Evolutionary conservation across 164 flowering plant species (phyloP), one percentile per base, ranked within the genome.

Genomic region (Stephania japonica): DNA sequence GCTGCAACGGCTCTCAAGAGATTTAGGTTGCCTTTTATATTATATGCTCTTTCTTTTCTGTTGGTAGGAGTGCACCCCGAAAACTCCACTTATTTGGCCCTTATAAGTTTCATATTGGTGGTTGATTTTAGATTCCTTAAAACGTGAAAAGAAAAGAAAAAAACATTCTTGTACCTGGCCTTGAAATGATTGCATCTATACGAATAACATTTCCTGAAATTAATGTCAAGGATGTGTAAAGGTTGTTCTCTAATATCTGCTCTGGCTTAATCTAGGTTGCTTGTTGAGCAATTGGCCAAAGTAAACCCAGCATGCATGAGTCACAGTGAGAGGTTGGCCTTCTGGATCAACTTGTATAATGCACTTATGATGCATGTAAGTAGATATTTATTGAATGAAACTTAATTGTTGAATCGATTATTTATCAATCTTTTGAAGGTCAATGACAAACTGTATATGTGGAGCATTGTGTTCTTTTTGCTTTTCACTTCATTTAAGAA

Each of bases 361-460:
- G 85, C 85, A 18, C 70, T 85, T 67, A 78, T 85, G 21, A 81
- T 85, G 87, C 87, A 85, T 81, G 85, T 83, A 69, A 81, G 79
- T 73, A 18, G 9, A 41, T 44, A 4, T 65, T 65, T 65, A 47
- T 47, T 47, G 53, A 16, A 47, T 11, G 53, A 47, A 12, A 47
- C 50, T 44, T 44, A 44, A 32, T 59, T 59, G 24, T 19, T 5
- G 64, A 59, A 59, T 21, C 21, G 19, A 7, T 59, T n/a, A 7
- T 59, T 3, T 47, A 11, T 59, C 38, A 32, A 21, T 19, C 7
- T 19, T 59, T 59, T 59, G 63, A 7, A n/a, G 21, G 8, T 4
- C 21, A 6, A n/a, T 59, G 64, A 24, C n/a, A 21, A 19, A 59
- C 18, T 18, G n/a, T 59, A 59, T 59, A 59, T 10, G 21, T 32